Evolutionary conservation across 192 early-diverging fungal genomes (phyloP).

Genomic region (Jimgerdemannia flammicorona): DNA sequence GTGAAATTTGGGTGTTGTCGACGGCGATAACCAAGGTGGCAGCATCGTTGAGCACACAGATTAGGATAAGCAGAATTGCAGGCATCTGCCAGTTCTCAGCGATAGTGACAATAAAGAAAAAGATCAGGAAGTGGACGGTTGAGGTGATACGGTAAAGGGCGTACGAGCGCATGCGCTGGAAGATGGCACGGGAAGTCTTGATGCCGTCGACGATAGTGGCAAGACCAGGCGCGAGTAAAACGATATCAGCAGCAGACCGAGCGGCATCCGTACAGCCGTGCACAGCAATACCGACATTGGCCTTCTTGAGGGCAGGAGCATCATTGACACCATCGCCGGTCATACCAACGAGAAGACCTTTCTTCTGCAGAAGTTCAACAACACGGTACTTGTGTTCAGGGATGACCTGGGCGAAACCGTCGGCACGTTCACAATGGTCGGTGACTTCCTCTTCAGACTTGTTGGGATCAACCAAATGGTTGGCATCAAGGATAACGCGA

Average conservation of each 20-base stretch:
- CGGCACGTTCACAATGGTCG: conserved; percentile 79
- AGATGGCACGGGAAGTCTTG: conserved; percentile 86
- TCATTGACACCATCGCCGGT: conserved; percentile 98
- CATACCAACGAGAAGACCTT: conserved; percentile 86
- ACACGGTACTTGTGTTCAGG: conserved; percentile 98
- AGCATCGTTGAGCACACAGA: conserved; percentile 90
- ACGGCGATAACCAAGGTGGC: conserved; percentile 89
- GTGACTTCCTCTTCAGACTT: conserved; percentile 79
- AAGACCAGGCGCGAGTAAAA: conserved; percentile 83
- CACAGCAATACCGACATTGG: conserved; percentile 96
- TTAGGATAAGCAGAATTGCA: conserved; percentile 79
- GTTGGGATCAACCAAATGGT: conserved; percentile 74
- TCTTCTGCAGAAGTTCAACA: conserved; percentile 92
- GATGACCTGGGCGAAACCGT: conserved; percentile 97
- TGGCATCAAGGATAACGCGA: conserved; percentile 86
- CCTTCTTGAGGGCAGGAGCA: conserved; percentile 97
- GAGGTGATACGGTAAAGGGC: conserved; percentile 94
- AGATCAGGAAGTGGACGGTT: conserved; percentile 92
- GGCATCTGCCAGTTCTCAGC: conserved; percentile 79
- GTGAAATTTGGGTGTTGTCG: conserved; percentile 90
- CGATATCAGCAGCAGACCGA: conserved; percentile 93
- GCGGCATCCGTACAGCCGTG: conserved; percentile 95
- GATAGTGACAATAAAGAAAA: conserved; percentile 91
- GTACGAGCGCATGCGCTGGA: conserved; percentile 93
- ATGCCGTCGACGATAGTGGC: conserved; percentile 93